phyloP scores from a whole-genome alignment of 805 yeast species.

The Wickerhamomyces bisporus region DNA sequence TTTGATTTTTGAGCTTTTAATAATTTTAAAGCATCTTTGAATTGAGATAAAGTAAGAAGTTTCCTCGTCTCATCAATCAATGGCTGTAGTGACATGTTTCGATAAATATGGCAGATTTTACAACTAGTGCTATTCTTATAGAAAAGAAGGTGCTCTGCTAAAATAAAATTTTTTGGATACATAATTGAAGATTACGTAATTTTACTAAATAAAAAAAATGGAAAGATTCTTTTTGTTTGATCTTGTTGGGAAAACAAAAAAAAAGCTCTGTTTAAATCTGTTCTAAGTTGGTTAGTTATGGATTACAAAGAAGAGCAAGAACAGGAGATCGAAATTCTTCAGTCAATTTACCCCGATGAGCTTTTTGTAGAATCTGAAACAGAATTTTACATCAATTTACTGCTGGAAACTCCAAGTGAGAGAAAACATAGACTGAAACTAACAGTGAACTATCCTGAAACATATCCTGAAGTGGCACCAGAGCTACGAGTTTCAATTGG shows the following conservation, averaged over 20 bases:
- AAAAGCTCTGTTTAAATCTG: too few species aligned
- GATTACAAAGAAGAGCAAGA: constrained; percentile 76
- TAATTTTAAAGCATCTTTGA: constrained; percentile 29
- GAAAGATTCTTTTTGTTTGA: background rate
- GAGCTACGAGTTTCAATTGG: constrained; percentile 38
- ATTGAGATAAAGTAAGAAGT: constrained; percentile 1
- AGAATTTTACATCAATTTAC: constrained; percentile 52
- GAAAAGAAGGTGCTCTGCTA: too few species aligned
- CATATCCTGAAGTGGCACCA: constrained; percentile 81
- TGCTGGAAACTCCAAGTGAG: constrained; percentile 63
- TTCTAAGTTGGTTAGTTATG: too few species aligned
- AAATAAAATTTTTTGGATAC: too few species aligned
- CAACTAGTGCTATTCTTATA: too few species aligned
- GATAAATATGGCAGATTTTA: too few species aligned
- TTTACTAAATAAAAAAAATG: too few species aligned
- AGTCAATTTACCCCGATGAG: constrained; percentile 93
- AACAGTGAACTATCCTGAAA: constrained; percentile 66
- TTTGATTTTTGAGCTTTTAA: constrained; percentile 28
- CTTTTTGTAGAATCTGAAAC: constrained; percentile 33
- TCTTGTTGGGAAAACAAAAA: too few species aligned
- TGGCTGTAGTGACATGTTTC: constrained; percentile 1
- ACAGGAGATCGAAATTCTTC: constrained; percentile 86
- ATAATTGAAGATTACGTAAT: too few species aligned
- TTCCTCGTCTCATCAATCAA: constrained; percentile 11
- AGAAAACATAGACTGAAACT: constrained; percentile 52